Evolutionary conservation across 306 rosid genomes (phyloP).

Genomic region (Trichosanthes cucumerina): DNA sequence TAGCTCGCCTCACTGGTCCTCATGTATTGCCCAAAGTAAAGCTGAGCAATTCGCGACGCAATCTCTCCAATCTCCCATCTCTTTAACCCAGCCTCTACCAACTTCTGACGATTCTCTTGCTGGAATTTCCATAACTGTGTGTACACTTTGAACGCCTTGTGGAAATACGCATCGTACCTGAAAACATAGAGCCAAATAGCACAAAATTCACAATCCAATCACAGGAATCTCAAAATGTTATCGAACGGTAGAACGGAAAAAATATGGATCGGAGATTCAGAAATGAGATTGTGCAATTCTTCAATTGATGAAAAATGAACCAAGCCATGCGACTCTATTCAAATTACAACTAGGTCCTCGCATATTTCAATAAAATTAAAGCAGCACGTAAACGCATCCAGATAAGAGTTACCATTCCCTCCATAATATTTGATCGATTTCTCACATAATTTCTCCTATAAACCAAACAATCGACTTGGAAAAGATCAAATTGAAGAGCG

Average conservation of each 20-base stretch:
- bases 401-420: neutral
- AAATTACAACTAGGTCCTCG: neutral
- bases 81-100: conserved; percentile 71
- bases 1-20: conserved; percentile 77
- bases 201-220: neutral
- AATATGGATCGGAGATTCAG: neutral
- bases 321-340: neutral
- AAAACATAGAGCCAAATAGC: conserved; percentile 4
- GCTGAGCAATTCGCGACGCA: conserved; percentile 87
- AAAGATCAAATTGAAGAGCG: neutral
- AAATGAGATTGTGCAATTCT: neutral
- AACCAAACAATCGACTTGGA: neutral
- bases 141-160: conserved; percentile 86
- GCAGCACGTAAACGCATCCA: neutral
- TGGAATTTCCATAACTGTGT: conserved; percentile 90
- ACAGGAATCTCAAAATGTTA: neutral
- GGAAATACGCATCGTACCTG: conserved; percentile 78
- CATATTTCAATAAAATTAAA: neutral
- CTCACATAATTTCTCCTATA: neutral
- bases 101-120: conserved; percentile 85
- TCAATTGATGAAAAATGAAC: neutral
- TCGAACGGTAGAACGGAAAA: neutral
- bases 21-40: conserved; percentile 90
- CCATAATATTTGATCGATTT: neutral
- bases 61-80: conserved; percentile 93